A percentile compares a stretch with the other conserved stretches of the same genome.
phyloP scores from a whole-genome alignment of 495 filamentous ascomycete genomes.

The Geoglossum glabrum region DNA sequence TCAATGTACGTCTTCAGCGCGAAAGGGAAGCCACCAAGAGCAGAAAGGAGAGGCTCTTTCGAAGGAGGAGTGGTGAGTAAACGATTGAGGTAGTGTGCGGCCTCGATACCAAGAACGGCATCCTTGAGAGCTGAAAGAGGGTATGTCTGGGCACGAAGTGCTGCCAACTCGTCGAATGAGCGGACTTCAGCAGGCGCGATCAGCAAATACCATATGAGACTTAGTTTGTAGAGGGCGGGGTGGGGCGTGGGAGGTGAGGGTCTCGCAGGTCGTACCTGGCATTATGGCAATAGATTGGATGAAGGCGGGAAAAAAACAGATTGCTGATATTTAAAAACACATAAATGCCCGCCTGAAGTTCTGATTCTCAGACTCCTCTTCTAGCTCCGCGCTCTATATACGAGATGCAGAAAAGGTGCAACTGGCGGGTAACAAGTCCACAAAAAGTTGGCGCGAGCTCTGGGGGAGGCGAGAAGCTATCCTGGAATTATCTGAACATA shows the following conservation, averaged over 20 bases:
- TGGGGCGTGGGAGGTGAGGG: not conserved
- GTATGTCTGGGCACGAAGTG: conserved; percentile 28
- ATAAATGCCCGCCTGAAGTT: not conserved
- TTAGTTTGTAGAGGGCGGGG: not conserved
- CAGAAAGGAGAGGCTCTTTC: conserved; percentile 71
- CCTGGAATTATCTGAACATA: too few relatives aligned
- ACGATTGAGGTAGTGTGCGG: conserved; percentile 64
- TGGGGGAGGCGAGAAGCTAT: not conserved
- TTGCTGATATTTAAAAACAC: not conserved
- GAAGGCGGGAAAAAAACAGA: not conserved
- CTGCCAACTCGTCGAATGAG: conserved; percentile 37
- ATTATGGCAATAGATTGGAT: not conserved
- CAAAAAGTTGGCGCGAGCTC: not conserved
- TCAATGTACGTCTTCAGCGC: conserved; percentile 49
- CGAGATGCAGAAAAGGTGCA: not conserved
- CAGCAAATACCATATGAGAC: not conserved
- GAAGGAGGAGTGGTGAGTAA: conserved; percentile 44
- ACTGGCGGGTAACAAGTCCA: not conserved
- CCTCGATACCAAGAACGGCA: conserved; percentile 66
- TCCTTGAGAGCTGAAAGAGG: conserved; percentile 47
- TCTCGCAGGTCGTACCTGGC: not conserved
- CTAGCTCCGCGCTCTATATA: not conserved
- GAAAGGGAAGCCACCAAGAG: conserved; percentile 76
- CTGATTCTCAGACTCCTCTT: not conserved
- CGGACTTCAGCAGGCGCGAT: conserved; percentile 22